Base-by-base conservation (phyloP, 805 yeast species). In the Starmera pachycereana region DNA sequence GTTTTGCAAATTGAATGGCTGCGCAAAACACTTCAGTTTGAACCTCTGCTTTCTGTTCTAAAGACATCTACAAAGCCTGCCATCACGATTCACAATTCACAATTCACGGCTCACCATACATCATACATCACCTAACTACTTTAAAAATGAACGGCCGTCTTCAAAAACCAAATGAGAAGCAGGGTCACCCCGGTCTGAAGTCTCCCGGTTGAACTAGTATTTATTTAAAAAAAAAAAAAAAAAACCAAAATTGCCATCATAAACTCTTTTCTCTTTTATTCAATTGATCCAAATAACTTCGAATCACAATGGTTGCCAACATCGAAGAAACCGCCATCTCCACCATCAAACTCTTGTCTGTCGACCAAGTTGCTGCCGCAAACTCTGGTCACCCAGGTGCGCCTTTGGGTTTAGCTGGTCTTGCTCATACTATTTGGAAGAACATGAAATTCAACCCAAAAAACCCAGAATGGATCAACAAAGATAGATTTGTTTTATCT, bases 371-470 rank as follows among this genome's bases (percentile, higher is more conserved):
- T 46, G 72, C 81, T 44, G 74, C 78, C 66, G 90, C 97, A 56
- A 83, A 90, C 68, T 82, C 96, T 45, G 98, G 98, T 51, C 98
- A 90, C 70, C 98, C 98, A 41, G 98, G 98, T 71, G 97, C 98
- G 40, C 97, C 97, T 56, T 78, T 90, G 76, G 97, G 97, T 48
- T 71, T 90, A 66, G 97, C 98, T 13, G 96, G 97, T 36, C 81
- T 89, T 45, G 95, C 97, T 47, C 97, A 90, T 65, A 81, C 78
- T 42, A 63, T 90, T 48, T 86, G 81, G 78, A 73, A 78, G 63
- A 76, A 76, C 58, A 72, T 89, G 82, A 81, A 68, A 54, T 77
- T 85, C 72, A 87, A 86, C 76, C 95, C 97, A 55, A 74, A 80
- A 68, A 81, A 85, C 75, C 90, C 96, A 49, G 69, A 74, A 44